These are phyloP conservation scores for Tetraselmis striata DNA, from an alignment of 139 green algal genomes.

Conservation along the genomic window DNA sequence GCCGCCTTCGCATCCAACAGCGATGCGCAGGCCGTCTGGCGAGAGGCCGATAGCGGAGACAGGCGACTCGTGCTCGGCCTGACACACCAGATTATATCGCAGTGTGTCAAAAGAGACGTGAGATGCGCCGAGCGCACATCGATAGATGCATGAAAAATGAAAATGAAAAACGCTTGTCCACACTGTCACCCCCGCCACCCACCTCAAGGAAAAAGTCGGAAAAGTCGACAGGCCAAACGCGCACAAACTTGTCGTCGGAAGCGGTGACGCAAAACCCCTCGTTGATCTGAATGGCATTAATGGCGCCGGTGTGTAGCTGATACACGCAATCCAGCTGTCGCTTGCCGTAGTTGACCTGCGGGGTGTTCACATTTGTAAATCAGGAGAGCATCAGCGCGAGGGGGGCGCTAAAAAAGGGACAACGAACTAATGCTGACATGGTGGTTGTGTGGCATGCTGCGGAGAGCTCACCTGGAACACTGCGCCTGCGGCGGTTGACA, in stretches of 20 bases:
- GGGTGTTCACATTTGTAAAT: too few species aligned
- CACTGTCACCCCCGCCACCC: too few species aligned
- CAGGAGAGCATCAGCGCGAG: too few species aligned
- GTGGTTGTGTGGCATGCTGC: too few species aligned
- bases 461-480: slow-evolving; percentile 53
- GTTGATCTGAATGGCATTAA: slow-evolving; percentile 52
- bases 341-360: slow-evolving; percentile 47
- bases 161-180: too few species aligned
- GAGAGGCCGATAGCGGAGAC: slow-evolving; percentile 55
- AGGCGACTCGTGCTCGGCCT: slow-evolving; percentile 63
- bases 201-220: slow-evolving; percentile 65
- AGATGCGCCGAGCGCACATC: too few species aligned
- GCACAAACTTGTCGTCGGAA: slow-evolving; percentile 53
- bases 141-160: too few species aligned
- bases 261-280: slow-evolving; percentile 64
- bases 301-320: slow-evolving; percentile 61
- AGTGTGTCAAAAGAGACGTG: too few species aligned
- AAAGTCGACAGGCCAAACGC: slow-evolving; percentile 76
- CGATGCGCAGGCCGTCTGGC: slow-evolving; percentile 52
- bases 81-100: too few species aligned
- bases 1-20: slow-evolving; percentile 56
- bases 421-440: too few species aligned
- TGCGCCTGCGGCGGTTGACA: slow-evolving; percentile 44
- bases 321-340: slow-evolving; percentile 53
- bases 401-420: too few species aligned